These are phyloP conservation scores for Backusella mclennaniae DNA, from an alignment of 192 early-diverging fungal species.

Conservation along the genomic window DNA sequence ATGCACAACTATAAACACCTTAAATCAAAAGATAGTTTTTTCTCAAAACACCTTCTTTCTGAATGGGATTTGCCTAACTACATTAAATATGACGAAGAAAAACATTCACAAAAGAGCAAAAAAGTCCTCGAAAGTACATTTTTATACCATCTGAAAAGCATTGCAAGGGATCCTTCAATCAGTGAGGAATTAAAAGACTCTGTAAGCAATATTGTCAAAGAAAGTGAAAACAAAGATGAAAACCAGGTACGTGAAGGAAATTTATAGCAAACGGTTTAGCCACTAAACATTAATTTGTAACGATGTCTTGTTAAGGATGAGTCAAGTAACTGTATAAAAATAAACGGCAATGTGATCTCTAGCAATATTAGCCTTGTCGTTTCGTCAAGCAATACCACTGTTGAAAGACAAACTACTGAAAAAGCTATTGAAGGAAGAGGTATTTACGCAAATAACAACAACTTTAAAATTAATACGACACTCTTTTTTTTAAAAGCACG, in stretches of 20 bases:
- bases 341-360: background rate
- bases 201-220: background rate
- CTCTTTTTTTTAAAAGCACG: too few relatives aligned
- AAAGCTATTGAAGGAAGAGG: conserved; percentile 1
- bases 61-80: conserved; percentile 3
- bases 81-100: background rate
- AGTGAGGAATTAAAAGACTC: conserved; percentile 3
- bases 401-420: conserved; percentile 1
- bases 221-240: conserved; percentile 3
- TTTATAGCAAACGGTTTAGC: background rate
- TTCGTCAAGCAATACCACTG: background rate
- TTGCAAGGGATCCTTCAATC: background rate
- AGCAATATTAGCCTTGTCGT: conserved; percentile 1
- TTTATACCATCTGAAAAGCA: conserved; percentile 1
- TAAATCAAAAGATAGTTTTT: conserved; percentile 2
- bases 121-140: background rate
- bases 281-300: conserved; percentile 4
- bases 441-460: conserved; percentile 3
- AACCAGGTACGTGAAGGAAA: background rate
- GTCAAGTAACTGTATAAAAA: background rate
- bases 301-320: conserved; percentile 3
- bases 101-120: conserved; percentile 1
- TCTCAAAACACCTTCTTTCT: background rate
- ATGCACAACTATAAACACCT: background rate
- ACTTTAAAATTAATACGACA: background rate